phyloP scores from a whole-genome alignment of 495 filamentous ascomycete genomes.

The Penicillium angulare region DNA sequence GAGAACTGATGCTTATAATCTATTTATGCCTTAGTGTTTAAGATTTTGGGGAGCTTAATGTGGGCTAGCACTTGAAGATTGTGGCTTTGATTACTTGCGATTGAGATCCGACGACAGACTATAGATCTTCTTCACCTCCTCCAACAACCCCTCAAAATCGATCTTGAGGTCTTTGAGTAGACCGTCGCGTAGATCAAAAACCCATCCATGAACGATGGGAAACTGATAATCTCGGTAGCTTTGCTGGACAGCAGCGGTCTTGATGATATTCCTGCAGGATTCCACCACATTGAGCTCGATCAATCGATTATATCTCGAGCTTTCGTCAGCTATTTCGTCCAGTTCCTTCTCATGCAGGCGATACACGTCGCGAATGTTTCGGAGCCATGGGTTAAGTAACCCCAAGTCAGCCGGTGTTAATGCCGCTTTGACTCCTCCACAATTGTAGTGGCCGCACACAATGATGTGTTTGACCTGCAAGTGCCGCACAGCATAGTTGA shows the following conservation, averaged over 20 bases:
- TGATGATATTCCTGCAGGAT: slow-evolving; percentile 59
- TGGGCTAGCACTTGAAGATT: background rate
- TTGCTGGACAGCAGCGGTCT: slow-evolving; percentile 57
- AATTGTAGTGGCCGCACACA: slow-evolving; percentile 77
- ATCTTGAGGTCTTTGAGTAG: slow-evolving; percentile 53
- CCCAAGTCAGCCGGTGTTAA: slow-evolving; percentile 64
- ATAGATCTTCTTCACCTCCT: slow-evolving; percentile 35
- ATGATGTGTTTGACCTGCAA: slow-evolving; percentile 79
- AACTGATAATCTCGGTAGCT: slow-evolving; percentile 61
- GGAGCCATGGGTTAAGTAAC: slow-evolving; percentile 75
- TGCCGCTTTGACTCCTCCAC: slow-evolving; percentile 72
- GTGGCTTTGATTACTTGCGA: background rate
- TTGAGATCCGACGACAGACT: slow-evolving; percentile 7
- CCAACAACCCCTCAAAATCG: slow-evolving; percentile 31
- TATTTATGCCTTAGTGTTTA: background rate
- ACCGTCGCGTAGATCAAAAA: slow-evolving; percentile 63
- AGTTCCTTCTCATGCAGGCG: slow-evolving; percentile 40
- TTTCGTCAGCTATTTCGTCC: slow-evolving; percentile 50
- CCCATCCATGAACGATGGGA: slow-evolving; percentile 65
- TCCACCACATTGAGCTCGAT: slow-evolving; percentile 66
- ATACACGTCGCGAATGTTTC: slow-evolving; percentile 63
- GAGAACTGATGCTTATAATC: background rate
- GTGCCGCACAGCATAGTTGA: slow-evolving; percentile 73
- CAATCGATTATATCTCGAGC: slow-evolving; percentile 49
- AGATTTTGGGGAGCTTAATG: background rate